Conservation (phyloP, 176 grass and related monocot species). For the Echinochloa phyllopogon region DNA sequence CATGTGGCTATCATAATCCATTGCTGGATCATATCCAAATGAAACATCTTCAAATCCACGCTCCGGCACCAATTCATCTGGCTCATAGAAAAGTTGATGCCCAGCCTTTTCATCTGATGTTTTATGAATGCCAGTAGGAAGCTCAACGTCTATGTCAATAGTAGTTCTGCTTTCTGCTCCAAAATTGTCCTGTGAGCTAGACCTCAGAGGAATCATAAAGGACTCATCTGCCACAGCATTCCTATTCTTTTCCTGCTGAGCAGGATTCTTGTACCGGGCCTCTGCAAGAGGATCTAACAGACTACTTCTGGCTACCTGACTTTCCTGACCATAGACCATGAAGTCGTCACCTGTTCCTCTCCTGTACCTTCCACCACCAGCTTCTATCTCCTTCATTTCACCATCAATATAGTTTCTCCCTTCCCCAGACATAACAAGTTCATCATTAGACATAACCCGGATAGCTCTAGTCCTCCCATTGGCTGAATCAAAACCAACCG, state of each 20-base stretch:
- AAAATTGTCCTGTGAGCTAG: constrained; percentile 54
- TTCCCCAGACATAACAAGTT: constrained; percentile 65
- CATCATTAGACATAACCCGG: constrained; percentile 67
- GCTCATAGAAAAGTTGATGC: constrained; percentile 78
- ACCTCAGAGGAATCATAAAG: constrained; percentile 87
- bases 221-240: constrained; percentile 69
- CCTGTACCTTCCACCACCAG: constrained; percentile 59
- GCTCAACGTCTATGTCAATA: constrained; percentile 88
- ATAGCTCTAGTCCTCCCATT: constrained; percentile 70
- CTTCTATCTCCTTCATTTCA: constrained; percentile 87
- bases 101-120: constrained; percentile 43
- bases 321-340: constrained; percentile 73
- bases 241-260: constrained; percentile 53
- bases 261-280: constrained; percentile 55
- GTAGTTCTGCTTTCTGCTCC: constrained; percentile 57
- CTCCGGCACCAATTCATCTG: constrained; percentile 82
- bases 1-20: constrained; percentile 77
- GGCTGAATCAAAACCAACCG: constrained; percentile 62
- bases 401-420: constrained; percentile 55
- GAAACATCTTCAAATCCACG: constrained; percentile 63
- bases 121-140: constrained; percentile 45
- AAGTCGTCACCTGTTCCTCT: constrained; percentile 69
- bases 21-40: constrained; percentile 83
- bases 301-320: constrained; percentile 48
- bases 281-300: constrained; percentile 82